Base-by-base conservation (phyloP, 2,329 filamentous ascomycete genomes). In the Raffaelea albimanens region DNA sequence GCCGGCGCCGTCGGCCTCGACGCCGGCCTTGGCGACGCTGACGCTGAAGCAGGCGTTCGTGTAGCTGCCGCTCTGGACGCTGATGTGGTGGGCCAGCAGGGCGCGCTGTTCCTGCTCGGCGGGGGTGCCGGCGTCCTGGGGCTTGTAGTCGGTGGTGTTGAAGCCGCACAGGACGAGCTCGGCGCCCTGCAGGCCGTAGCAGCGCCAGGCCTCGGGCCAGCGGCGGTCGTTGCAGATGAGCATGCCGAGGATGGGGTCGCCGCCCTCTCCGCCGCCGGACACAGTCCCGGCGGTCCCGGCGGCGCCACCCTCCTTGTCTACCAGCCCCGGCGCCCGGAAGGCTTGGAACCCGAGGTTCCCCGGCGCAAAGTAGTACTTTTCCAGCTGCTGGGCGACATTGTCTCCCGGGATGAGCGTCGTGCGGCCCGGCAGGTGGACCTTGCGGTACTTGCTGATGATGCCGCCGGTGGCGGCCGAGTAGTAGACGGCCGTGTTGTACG, bases 141-240 rank as follows among this genome's bases (percentile, higher is more conserved):
- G 68, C 44, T 70, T 70, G 54, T 65, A 72, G 5, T 65, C 65
- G 19, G 65, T 65, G 5, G 71, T 74, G 57, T 74, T 75, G 57
- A 70, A 75, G 3, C 72, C 72, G 43, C 57, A 55, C 40, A 59
- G 53, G 29, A 60, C 53, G 14, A 75, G 53, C 57, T 75, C 71
- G 3, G 67, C 66, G 7, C 72, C 72, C 53, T 76, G 71, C 7
- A 76, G 61, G 2, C 71, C 69, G 52, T 72, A 70, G 19, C 63
- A 61, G 31, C 73, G 58, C 72, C 73, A 77, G 0, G 66, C 67
- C 53, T 76, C 73, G 5, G 70, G 63, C 73, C 72, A 76, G 14
- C 72, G 63, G 2, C 71, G 61, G 57, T 75, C 72, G 54, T 75
- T 77, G 59, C 72, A 76, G 52, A 76, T 73, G 55, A 76, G 61